Evolutionary conservation across 2,329 filamentous ascomycete species (phyloP), one percentile per base, ranked within the genome.

Genomic region (Fusarium buxicola): DNA sequence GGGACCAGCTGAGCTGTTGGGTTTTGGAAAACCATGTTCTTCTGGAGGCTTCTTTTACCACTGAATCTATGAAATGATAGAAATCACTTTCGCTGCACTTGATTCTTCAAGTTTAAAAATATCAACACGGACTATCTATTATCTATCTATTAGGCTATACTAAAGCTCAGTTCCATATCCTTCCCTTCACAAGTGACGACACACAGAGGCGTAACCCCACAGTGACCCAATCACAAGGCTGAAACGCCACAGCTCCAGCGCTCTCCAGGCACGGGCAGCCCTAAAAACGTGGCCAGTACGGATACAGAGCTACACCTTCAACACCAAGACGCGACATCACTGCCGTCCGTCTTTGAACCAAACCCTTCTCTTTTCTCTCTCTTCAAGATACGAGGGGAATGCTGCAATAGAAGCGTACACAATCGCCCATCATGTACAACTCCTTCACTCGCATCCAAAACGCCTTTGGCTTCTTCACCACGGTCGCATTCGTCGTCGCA

Each of bases 381-480:
- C 49, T 25, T 47, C 48, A 36, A 41, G 13, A 15, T 15, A 36
- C 13, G 12, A 62, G 38, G 46, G 50, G 25, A 55, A 63, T 61
- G 61, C 65, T 54, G 59, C 61, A 41, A 48, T 50, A 46, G 54
- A 55, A 52, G 52, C 41, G 45, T 40, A 15, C 28, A 27, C n/a
- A 46, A 46, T 13, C 57, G 58, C 65, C 73, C 80, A 83, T 59
- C 60, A 98, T 99, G 95, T 90, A 97, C 79, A 96, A 92, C 74
- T 86, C 90, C 41, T 79, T 96, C 44, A 92, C 91, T 63, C 92
- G 95, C 69, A 78, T 90, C 68, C 95, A 99, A 79, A 94, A 92
- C 80, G 89, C 93, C 76, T 99, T 99, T 76, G 93, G 95, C 77
- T 97, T 96, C 87, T 97, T 98, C 84, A 98, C 95, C 15, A 96